Base-by-base conservation (phyloP, 768 basidiomycete genomes). In the Pisolithus microcarpus region DNA sequence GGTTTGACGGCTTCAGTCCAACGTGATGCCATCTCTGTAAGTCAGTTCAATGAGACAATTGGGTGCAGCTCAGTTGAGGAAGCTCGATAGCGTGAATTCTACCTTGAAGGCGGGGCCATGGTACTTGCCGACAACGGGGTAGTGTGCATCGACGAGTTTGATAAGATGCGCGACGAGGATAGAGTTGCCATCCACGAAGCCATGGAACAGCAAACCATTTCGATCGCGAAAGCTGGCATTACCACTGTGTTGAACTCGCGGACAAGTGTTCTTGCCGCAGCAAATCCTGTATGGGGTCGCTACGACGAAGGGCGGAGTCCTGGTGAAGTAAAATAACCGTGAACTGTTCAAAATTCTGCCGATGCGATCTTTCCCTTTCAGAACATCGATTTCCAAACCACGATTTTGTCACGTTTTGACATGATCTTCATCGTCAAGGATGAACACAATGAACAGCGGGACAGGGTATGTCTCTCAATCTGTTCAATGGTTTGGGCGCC, bases 341-440 rank as follows among this genome's bases (percentile, higher is more conserved):
- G 43, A 4, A 15, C 39, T 24, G n/a, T 15, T 13, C 11, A 24
- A 11, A 11, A 44, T 15, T 18, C 38, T 49, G 23, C 16, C 39
- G 28, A 3, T 40, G 40, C 23, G 13, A 34, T n/a, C 24, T 39
- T 38, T 30, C 18, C 44, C 28, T 11, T 43, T 18, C 31, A 59
- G 91, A 96, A 96, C 64, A 96, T 96, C 57, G 94, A 96, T 65
- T 94, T 96, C 67, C 93, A 96, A 71, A 96, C 94, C 6, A 98
- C 96, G 2, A 97, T 99, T 58, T 70, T 99, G 64, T 97, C 94
- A 44, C 87, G 96, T 51, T 99, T 99, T 68, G 96, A 99, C 65
- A 95, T 99, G 94, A 98, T 99, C 60, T 99, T 98, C 74, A 95
- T 99, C 57, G 87, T 99, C 53, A 91, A 89, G 65, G 96, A 99